These are phyloP conservation scores for Furcasterigmium sp. DNA, from an alignment of 2,329 filamentous ascomycete species.

Conservation along the genomic window DNA sequence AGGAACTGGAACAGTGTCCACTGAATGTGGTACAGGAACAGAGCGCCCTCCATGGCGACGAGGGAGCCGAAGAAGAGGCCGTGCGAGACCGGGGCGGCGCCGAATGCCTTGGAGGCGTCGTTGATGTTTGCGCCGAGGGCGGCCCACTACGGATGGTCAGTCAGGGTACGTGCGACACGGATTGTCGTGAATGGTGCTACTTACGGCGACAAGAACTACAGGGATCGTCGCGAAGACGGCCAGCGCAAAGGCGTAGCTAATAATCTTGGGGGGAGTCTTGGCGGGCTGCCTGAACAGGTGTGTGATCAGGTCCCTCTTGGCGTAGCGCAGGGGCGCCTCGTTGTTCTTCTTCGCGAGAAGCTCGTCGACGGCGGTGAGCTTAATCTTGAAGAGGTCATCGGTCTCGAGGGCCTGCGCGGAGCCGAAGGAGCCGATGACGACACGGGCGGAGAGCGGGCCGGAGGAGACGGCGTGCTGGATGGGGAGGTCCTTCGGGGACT, in stretches of 20 bases:
- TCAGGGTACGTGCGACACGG: too few species aligned
- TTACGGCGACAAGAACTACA: constrained; percentile 63
- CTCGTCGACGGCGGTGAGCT: constrained; percentile 58
- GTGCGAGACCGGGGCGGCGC: constrained; percentile 75
- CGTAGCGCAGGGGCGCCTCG: constrained; percentile 73
- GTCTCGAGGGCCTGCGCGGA: constrained; percentile 61
- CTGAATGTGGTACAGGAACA: constrained; percentile 87
- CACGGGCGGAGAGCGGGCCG: constrained; percentile 68
- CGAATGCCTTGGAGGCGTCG: constrained; percentile 71
- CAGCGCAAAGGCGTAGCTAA: constrained; percentile 72
- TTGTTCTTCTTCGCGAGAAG: constrained; percentile 49
- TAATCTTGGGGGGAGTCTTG: constrained; percentile 71
- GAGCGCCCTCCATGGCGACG: constrained; percentile 80
- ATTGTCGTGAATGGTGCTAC: constrained; percentile 22
- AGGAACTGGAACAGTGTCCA: constrained; percentile 92
- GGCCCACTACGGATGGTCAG: constrained; percentile 58
- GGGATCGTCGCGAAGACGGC: constrained; percentile 72
- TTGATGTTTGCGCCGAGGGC: constrained; percentile 76
- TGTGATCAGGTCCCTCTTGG: constrained; percentile 77
- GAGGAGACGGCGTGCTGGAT: constrained; percentile 67
- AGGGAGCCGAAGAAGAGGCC: constrained; percentile 82
- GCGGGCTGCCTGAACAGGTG: constrained; percentile 84
- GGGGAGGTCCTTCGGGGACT: constrained; percentile 89
- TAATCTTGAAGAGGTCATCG: constrained; percentile 64
- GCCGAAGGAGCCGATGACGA: constrained; percentile 86